Percentiles rank a stretch among this genome's conserved stretches.
These are phyloP conservation scores for Aspergillus sp. DNA, from an alignment of 2,329 filamentous ascomycete genomes.

Conservation along the genomic window DNA sequence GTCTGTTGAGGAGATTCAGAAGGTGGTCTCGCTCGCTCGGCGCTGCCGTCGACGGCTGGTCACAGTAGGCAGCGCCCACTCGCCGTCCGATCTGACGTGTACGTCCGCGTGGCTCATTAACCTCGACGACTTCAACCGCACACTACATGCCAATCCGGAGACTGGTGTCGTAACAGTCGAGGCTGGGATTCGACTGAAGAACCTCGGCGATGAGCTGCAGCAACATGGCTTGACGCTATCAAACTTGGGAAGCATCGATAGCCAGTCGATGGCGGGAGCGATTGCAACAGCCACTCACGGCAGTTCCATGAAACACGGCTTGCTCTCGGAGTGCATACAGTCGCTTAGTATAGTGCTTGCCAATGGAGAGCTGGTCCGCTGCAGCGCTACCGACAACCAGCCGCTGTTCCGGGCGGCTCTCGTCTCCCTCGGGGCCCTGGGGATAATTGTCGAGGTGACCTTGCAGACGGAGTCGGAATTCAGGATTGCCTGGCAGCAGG, in stretches of 20 bases:
- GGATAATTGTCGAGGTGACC: constrained; percentile 83
- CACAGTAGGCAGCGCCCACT: constrained; percentile 84
- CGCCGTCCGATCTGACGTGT: constrained; percentile 82
- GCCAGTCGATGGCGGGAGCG: constrained; percentile 84
- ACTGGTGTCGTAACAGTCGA: constrained; percentile 65
- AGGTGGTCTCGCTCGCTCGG: constrained; percentile 69
- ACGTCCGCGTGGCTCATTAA: constrained; percentile 93
- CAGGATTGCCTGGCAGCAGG: constrained; percentile 79
- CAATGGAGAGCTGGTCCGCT: constrained; percentile 64
- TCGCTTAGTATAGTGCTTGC: constrained; percentile 72
- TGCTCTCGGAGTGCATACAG: constrained; percentile 69
- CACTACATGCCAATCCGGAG: constrained; percentile 60
- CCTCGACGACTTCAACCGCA: constrained; percentile 68
- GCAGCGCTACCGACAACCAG: constrained; percentile 56
- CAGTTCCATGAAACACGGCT: constrained; percentile 71
- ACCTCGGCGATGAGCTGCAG: constrained; percentile 65
- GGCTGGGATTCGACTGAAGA: constrained; percentile 74
- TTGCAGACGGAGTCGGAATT: constrained; percentile 72
- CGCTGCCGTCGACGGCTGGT: constrained; percentile 72
- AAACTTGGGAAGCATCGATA: constrained; percentile 88
- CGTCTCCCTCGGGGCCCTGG: constrained; percentile 77
- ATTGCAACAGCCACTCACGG: constrained; percentile 92
- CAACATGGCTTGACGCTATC: constrained; percentile 72
- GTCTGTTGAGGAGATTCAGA: constrained; percentile 70
- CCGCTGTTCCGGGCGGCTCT: constrained; percentile 83